These are phyloP conservation scores for Tritrichomonas foetus DNA, from an alignment of 208 protist genomes.

Conservation along the genomic window DNA sequence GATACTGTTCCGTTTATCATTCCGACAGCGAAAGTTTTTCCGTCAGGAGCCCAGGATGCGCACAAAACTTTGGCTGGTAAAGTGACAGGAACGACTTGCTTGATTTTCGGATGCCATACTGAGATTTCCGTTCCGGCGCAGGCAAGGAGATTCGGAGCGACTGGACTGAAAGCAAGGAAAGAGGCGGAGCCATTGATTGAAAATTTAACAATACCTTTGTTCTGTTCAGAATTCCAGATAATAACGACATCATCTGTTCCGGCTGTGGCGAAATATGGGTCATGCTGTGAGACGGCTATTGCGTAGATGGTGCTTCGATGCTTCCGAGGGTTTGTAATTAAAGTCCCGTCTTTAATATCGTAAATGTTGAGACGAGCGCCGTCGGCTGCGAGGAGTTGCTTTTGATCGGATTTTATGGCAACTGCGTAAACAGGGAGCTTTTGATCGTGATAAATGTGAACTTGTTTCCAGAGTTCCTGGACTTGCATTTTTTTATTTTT, in stretches of 20 bases:
- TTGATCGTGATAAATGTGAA: neutral
- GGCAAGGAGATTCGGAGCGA: neutral
- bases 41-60: neutral
- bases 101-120: neutral
- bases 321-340: neutral
- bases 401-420: neutral
- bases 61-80: neutral
- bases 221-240: neutral
- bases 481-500: too few species aligned
- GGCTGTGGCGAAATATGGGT: neutral
- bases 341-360: neutral
- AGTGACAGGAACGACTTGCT: neutral
- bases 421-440: neutral
- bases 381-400: neutral
- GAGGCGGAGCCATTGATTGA: neutral
- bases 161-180: neutral
- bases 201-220: slow-evolving; percentile 3
- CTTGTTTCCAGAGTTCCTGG: neutral
- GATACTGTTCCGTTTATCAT: neutral
- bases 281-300: neutral
- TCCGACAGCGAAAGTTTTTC: neutral
- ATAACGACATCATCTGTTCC: slow-evolving; percentile 18
- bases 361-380: neutral
- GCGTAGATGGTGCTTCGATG: neutral
- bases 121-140: slow-evolving; percentile 24